Evolutionary conservation across 2,329 filamentous ascomycete species (phyloP).

Genomic region (Colletotrichum tamarilloi): DNA sequence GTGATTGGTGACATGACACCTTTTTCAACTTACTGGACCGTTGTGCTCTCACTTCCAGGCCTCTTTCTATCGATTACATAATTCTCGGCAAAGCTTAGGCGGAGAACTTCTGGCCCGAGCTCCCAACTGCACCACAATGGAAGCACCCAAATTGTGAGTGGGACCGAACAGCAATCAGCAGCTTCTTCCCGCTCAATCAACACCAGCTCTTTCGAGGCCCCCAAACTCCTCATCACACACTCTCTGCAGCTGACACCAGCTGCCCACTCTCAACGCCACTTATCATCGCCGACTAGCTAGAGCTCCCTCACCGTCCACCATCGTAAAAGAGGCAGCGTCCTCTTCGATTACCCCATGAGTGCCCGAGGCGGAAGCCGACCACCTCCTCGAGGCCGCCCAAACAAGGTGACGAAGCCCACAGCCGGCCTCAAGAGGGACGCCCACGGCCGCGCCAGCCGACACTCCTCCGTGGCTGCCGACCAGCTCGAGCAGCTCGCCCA

Average conservation of each 20-base stretch:
- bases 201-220: constrained; percentile 25
- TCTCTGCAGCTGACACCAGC: constrained; percentile 35
- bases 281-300: constrained; percentile 22
- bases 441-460: constrained; percentile 43
- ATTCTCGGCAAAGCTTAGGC: constrained; percentile 5
- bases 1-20: background rate
- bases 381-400: constrained; percentile 49
- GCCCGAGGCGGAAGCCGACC: constrained; percentile 39
- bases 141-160: constrained; percentile 10
- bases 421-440: constrained; percentile 28
- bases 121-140: constrained; percentile 9
- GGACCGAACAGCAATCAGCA: constrained; percentile 16
- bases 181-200: constrained; percentile 30
- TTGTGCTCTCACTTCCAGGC: background rate
- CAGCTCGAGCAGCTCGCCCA: constrained; percentile 46
- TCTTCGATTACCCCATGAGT: constrained; percentile 31
- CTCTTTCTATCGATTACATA: constrained; percentile 11
- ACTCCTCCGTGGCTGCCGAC: constrained; percentile 44
- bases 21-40: background rate
- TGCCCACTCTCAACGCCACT: constrained; percentile 26
- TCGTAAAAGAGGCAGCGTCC: constrained; percentile 18
- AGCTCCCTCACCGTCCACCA: constrained; percentile 34
- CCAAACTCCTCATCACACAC: constrained; percentile 29
- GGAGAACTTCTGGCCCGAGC: constrained; percentile 40
- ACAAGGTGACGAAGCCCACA: constrained; percentile 57